Percentiles rank a stretch among this genome's conserved stretches.
phyloP scores from a whole-genome alignment of 73 alveolate genomes.

The Urostyla sp. region DNA sequence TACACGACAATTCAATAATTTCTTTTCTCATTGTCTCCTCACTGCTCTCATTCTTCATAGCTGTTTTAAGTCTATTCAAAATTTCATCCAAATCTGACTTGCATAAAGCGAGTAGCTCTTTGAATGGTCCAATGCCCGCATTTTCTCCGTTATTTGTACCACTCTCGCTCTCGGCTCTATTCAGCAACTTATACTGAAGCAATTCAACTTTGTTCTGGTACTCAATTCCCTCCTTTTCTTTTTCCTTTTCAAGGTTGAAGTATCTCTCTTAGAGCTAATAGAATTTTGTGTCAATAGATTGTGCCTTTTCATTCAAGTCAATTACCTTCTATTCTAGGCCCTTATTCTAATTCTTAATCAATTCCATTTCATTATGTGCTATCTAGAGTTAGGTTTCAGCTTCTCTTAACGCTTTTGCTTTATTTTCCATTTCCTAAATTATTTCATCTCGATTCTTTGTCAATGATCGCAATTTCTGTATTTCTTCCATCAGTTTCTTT shows the following conservation, averaged over 20 bases:
- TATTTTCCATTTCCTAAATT: slow-evolving; percentile 45
- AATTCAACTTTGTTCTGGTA: slow-evolving; percentile 60
- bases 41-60: slow-evolving; percentile 28
- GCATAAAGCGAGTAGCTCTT: slow-evolving; percentile 56
- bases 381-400: slow-evolving; percentile 66
- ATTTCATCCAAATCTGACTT: slow-evolving; percentile 61
- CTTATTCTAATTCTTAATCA: slow-evolving; percentile 35
- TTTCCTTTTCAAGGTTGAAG: slow-evolving; percentile 58
- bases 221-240: slow-evolving; percentile 48
- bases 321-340: slow-evolving; percentile 34
- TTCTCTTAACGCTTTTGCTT: slow-evolving; percentile 57
- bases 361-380: slow-evolving; percentile 56
- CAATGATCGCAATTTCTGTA: slow-evolving; percentile 44
- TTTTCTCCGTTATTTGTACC: slow-evolving; percentile 29
- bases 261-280: slow-evolving; percentile 38
- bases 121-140: slow-evolving; percentile 41
- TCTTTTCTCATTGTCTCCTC: slow-evolving; percentile 58
- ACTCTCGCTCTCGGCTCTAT: slow-evolving; percentile 46
- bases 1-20: slow-evolving; percentile 35
- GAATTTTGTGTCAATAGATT: slow-evolving; percentile 41
- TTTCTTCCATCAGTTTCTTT: slow-evolving; percentile 56
- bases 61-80: slow-evolving; percentile 28
- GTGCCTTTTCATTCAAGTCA: slow-evolving; percentile 43
- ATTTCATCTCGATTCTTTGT: slow-evolving; percentile 68
- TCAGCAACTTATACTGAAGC: slow-evolving; percentile 57